These are phyloP conservation scores for Taiozyma onychis DNA, from an alignment of 1,139 yeast species.

Conservation along the genomic window DNA sequence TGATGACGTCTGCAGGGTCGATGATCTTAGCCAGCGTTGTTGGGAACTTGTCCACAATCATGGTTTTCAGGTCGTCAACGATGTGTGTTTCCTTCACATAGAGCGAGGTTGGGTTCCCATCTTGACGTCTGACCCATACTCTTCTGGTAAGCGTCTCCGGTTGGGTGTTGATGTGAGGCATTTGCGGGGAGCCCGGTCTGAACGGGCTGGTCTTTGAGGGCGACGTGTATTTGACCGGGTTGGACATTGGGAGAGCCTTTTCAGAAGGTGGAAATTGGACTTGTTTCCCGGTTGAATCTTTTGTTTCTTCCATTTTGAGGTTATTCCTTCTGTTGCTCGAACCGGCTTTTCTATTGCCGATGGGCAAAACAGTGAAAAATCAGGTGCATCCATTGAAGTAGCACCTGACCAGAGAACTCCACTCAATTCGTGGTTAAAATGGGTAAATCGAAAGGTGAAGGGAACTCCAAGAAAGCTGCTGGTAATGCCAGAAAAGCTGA, in stretches of 20 bases:
- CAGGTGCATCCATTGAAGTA: conserved; percentile 11
- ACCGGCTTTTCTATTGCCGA: neutral
- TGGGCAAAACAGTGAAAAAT: neutral
- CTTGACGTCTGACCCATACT: conserved; percentile 60
- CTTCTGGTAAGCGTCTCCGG: conserved; percentile 25
- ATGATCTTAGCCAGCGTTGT: conserved; percentile 53
- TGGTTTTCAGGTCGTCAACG: conserved; percentile 67
- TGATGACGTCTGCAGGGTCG: conserved; percentile 65
- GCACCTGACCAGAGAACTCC: neutral
- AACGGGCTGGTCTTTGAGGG: conserved; percentile 5
- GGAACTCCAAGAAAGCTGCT: conserved; percentile 58
- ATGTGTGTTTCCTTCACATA: conserved; percentile 49
- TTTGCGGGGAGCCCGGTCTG: conserved; percentile 4
- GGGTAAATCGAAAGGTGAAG: conserved; percentile 35
- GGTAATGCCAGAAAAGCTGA: conserved; percentile 73
- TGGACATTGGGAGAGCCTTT: neutral
- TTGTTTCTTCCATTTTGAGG: neutral
- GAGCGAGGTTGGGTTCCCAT: conserved; percentile 64
- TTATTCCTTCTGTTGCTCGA: neutral
- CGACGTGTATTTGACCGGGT: conserved; percentile 7
- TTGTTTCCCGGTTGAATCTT: neutral
- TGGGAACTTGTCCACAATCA: conserved; percentile 59
- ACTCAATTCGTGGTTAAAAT: neutral
- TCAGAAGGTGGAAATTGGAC: neutral
- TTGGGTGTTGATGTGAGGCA: conserved; percentile 7